Base-by-base conservation (phyloP, 768 basidiomycete species). In the Podaxis carcinomalis region DNA sequence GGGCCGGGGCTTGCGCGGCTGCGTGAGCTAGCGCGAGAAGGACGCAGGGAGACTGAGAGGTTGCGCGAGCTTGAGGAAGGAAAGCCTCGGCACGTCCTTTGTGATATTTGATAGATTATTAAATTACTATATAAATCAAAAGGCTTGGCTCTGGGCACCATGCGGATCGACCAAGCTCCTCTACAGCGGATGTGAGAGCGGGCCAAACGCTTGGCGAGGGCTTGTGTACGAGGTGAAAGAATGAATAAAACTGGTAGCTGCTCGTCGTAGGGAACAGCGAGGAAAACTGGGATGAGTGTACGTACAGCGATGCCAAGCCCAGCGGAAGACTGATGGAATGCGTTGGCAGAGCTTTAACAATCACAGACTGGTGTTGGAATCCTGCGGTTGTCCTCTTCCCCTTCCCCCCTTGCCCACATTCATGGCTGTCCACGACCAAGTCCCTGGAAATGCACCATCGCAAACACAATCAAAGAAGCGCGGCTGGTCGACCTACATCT, bases 1-100 rank as follows among this genome's bases (percentile, higher is more conserved):
- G 70, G 70, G 28, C 52, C 47, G 11, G 61, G 40, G 6, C 76
- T 87, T 52, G 65, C 72, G 62, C 53, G 56, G 23, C 73, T 86
- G 40, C 77, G 88, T 9, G 66, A 66, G 57, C 64, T 88, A 27
- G 80, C 87, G 5, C 69, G 75, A 32, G 68, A 73, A 16, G 87
- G 86, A 0, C 73, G 76, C 25, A 63, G 70, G 50, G 74, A 82
- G 49, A 77, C 77, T 2, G 67, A 76, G 53, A 65, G 70, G n/a
- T 61, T 77, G 56, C 75, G 67, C 23, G 59, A 64, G 57, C 65
- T 71, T 62, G 74, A 80, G 32, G 73, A 68, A 49, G 83, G 80
- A 0, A 75, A 72, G 66, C 77, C 76, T 28, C 83, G 81, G 68
- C 70, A 83, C 62, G 79, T 83, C 21, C 62, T 74, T 53, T 73